Percentiles rank a stretch among this genome's conserved stretches.
Conservation (phyloP, 192 early-diverging fungal genomes). For the Umbelopsis isabellina region DNA sequence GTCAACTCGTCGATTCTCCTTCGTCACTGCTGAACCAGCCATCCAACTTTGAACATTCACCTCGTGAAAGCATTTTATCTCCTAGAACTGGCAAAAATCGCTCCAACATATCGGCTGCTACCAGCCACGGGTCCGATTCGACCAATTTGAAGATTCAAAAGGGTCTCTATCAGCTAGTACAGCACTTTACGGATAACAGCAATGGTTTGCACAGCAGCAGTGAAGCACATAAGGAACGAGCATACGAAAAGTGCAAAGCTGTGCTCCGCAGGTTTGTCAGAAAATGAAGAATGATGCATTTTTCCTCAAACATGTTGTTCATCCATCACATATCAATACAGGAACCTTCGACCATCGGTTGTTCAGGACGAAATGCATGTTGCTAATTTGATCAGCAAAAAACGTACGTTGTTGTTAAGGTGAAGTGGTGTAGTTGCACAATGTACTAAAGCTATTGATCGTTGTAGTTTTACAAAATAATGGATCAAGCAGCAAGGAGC, state of each 20-base stretch:
- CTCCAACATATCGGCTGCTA: background rate
- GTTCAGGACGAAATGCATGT: slow-evolving; percentile 60
- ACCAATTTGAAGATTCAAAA: slow-evolving; percentile 1
- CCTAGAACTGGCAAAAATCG: background rate
- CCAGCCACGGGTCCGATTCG: background rate
- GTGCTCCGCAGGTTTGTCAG: background rate
- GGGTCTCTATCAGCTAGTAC: background rate
- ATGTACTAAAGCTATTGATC: background rate
- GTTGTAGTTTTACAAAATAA: slow-evolving; percentile 57
- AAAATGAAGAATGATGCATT: background rate
- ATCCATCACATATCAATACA: background rate
- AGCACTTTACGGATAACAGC: slow-evolving; percentile 4
- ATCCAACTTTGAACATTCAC: background rate
- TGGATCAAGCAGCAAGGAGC: slow-evolving; percentile 50
- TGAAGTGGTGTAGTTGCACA: background rate
- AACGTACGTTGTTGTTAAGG: slow-evolving; percentile 46
- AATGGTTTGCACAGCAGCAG: background rate
- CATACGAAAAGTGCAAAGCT: slow-evolving; percentile 8
- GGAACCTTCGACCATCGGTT: slow-evolving; percentile 41
- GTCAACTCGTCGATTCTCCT: slow-evolving; percentile 5
- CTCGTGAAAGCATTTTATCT: background rate
- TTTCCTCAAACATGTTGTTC: background rate
- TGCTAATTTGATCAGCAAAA: slow-evolving; percentile 65
- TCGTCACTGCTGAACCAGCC: background rate
- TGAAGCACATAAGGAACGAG: slow-evolving; percentile 1